Conservation (phyloP, 345 rosid species). For the Trapa incisa region DNA sequence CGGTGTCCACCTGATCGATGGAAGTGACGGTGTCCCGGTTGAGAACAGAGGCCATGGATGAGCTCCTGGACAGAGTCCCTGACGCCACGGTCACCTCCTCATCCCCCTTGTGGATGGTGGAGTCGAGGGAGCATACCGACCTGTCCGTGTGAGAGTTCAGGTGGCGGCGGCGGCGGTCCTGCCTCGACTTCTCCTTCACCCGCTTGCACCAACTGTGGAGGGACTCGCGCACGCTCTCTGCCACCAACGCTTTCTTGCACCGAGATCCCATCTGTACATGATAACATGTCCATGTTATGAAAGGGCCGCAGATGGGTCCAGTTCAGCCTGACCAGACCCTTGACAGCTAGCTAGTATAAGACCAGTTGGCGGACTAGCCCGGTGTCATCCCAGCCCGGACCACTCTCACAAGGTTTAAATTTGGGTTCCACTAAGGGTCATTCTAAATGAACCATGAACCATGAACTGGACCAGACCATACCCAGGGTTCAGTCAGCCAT, state of each 20-base stretch:
- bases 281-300: not conserved
- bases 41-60: constrained; percentile 54
- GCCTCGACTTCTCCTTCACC: constrained; percentile 58
- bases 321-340: too few relatives aligned
- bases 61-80: constrained; percentile 55
- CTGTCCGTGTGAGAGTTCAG: constrained; percentile 40
- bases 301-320: not conserved
- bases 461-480: too few relatives aligned
- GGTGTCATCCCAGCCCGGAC: too few relatives aligned
- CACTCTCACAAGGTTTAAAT: too few relatives aligned
- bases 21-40: constrained; percentile 50
- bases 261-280: constrained; percentile 64
- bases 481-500: too few relatives aligned
- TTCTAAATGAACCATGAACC: too few relatives aligned
- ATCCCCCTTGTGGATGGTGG: constrained; percentile 63
- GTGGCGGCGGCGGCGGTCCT: constrained; percentile 13
- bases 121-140: constrained; percentile 70
- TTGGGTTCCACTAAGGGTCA: too few relatives aligned
- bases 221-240: constrained; percentile 81
- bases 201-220: constrained; percentile 95
- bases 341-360: too few relatives aligned
- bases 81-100: constrained; percentile 64
- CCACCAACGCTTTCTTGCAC: constrained; percentile 65
- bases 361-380: too few relatives aligned
- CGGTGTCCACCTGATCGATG: constrained; percentile 27